Conservation (phyloP, 192 early-diverging fungal genomes). For the Coemansia sp. region DNA sequence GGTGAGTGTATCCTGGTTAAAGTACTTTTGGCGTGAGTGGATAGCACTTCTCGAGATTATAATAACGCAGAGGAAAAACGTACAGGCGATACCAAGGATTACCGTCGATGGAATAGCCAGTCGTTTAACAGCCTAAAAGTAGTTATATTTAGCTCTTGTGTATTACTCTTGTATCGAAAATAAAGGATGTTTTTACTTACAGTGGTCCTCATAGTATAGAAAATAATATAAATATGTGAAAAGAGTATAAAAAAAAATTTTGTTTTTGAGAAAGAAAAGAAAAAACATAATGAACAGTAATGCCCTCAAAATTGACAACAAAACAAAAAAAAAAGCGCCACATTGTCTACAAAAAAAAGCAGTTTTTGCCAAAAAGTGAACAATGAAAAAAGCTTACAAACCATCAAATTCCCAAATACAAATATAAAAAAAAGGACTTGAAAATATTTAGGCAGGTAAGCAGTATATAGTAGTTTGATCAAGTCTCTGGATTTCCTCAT, state of each 20-base stretch:
- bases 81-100: constrained; percentile 18
- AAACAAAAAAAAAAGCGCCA: neutral
- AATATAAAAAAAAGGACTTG: too few relatives aligned
- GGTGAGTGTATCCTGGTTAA: neutral
- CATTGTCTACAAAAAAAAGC: neutral
- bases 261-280: constrained; percentile 14
- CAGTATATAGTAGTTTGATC: constrained; percentile 28
- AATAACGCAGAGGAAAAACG: constrained; percentile 30
- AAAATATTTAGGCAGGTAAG: neutral
- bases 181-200: neutral
- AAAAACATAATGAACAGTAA: constrained; percentile 12
- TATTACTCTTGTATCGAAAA: neutral
- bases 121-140: constrained; percentile 28
- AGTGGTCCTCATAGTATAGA: constrained; percentile 8
- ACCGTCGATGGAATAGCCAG: constrained; percentile 40
- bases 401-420: neutral
- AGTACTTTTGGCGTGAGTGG: neutral
- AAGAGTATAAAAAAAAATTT: constrained; percentile 11
- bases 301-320: neutral
- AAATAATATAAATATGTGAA: neutral
- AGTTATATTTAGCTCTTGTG: neutral
- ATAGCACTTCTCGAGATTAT: constrained; percentile 22
- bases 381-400: neutral
- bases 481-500: constrained; percentile 12
- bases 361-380: neutral